Percentiles rank a stretch among this genome's conserved stretches.
phyloP scores from a whole-genome alignment of 2,329 filamentous ascomycete genomes.

The Phyllosticta citrichinensis region DNA sequence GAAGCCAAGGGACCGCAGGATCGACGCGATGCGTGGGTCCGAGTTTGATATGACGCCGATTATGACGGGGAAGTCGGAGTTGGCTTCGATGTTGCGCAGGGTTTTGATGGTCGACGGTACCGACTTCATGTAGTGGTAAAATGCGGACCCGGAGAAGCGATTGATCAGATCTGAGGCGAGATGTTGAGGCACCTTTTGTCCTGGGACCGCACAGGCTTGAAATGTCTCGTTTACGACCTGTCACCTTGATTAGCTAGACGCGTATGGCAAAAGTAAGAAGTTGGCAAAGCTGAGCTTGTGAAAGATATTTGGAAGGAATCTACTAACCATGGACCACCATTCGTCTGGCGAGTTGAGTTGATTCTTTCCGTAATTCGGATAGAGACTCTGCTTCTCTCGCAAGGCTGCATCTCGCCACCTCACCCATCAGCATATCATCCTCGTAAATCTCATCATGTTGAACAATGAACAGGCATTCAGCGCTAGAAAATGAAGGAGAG shows the following conservation, averaged over 20 bases:
- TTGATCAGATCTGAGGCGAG: slow-evolving; percentile 41
- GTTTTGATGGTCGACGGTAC: not conserved
- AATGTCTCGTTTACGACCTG: slow-evolving; percentile 49
- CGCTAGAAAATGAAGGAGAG: not conserved
- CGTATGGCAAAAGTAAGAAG: not conserved
- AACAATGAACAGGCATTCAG: not conserved
- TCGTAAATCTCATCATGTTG: not conserved
- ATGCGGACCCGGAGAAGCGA: slow-evolving; percentile 33
- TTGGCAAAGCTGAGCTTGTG: not conserved
- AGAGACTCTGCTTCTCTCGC: not conserved
- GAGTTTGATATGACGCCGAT: slow-evolving; percentile 55
- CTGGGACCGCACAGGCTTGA: slow-evolving; percentile 26
- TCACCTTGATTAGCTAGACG: slow-evolving; percentile 11
- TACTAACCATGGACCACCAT: not conserved
- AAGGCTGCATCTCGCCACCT: not conserved
- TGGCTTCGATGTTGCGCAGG: not conserved
- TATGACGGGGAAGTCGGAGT: slow-evolving; percentile 28
- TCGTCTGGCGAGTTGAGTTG: not conserved
- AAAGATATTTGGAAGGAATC: not conserved
- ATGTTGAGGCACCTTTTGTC: slow-evolving; percentile 31
- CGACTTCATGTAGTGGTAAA: slow-evolving; percentile 5
- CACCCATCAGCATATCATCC: not conserved
- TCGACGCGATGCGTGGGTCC: slow-evolving; percentile 46
- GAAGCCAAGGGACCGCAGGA: slow-evolving; percentile 46
- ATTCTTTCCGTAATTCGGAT: not conserved